A percentile compares a stretch with the other conserved stretches of the same genome.
Evolutionary conservation across 2,329 filamentous ascomycete genomes (phyloP).

Genomic region (Phyllosticta citribraziliensis): DNA sequence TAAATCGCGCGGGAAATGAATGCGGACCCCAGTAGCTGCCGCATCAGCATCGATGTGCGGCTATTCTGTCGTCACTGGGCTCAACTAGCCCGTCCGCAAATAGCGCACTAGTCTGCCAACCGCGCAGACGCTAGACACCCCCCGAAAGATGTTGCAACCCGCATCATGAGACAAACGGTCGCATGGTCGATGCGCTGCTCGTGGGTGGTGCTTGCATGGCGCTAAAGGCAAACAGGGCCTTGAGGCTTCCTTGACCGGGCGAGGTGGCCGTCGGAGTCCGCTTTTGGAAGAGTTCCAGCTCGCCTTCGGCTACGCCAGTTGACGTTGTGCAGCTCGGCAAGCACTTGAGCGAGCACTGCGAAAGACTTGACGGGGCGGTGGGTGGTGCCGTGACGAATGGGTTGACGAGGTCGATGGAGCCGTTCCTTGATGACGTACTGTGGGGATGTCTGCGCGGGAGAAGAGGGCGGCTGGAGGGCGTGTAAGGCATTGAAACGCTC

Average conservation of each 20-base stretch:
- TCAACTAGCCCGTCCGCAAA: neutral
- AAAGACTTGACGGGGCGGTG: slow-evolving; percentile 22
- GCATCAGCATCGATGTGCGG: neutral
- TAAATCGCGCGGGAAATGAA: slow-evolving; percentile 1
- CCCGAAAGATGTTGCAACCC: neutral
- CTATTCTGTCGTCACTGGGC: neutral
- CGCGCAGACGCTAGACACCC: neutral
- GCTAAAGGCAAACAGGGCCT: slow-evolving; percentile 22
- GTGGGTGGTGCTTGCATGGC: slow-evolving; percentile 11
- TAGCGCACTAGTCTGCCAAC: neutral
- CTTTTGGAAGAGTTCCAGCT: slow-evolving; percentile 25
- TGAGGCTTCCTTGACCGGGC: slow-evolving; percentile 28
- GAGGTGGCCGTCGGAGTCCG: slow-evolving; percentile 25
- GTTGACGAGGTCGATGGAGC: slow-evolving; percentile 36
- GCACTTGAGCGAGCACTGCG: slow-evolving; percentile 25
- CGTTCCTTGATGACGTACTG: slow-evolving; percentile 28
- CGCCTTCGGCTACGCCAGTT: slow-evolving; percentile 26
- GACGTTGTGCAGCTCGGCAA: slow-evolving; percentile 23
- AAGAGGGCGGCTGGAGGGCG: slow-evolving; percentile 28
- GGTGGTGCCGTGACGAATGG: slow-evolving; percentile 21
- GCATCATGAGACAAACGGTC: slow-evolving; percentile 2
- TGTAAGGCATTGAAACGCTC: slow-evolving; percentile 35
- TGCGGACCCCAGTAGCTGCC: slow-evolving; percentile 1
- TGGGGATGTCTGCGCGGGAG: slow-evolving; percentile 31
- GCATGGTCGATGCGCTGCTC: slow-evolving; percentile 8